Conservation (phyloP, 2,329 filamentous ascomycete genomes). For the Westerdykella ornata region DNA sequence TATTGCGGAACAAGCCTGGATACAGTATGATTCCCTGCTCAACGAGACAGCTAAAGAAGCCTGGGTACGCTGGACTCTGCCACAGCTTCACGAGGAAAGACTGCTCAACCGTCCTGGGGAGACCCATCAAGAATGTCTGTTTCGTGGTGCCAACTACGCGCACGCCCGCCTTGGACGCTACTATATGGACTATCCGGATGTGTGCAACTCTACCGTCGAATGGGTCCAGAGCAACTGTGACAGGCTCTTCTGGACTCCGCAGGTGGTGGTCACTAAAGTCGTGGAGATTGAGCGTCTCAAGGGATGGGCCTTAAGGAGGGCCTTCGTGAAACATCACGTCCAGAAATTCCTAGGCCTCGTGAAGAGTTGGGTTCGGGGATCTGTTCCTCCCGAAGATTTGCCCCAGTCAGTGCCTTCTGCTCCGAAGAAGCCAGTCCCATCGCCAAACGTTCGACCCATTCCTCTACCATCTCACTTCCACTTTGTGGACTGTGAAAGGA, state of each 20-base stretch:
- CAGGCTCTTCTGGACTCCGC: slow-evolving; percentile 16
- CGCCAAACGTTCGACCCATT: neutral
- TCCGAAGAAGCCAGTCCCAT: neutral
- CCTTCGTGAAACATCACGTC: neutral
- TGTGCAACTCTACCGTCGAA: slow-evolving; percentile 13
- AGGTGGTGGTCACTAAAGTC: slow-evolving; percentile 4
- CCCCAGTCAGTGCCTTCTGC: too few relatives aligned
- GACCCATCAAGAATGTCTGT: slow-evolving; percentile 21
- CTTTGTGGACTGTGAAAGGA: slow-evolving; percentile 3
- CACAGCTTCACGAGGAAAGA: neutral
- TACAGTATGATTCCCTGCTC: neutral
- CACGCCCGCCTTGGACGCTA: slow-evolving; percentile 5
- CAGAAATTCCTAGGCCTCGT: slow-evolving; percentile 1
- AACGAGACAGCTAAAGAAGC: neutral
- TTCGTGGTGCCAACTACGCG: slow-evolving; percentile 13
- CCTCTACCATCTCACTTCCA: slow-evolving; percentile 11
- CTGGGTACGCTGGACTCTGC: neutral
- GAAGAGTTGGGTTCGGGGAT: neutral
- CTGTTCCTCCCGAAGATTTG: too few relatives aligned
- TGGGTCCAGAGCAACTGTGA: slow-evolving; percentile 21
- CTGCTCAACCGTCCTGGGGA: slow-evolving; percentile 6
- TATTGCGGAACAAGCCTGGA: neutral
- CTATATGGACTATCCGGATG: slow-evolving; percentile 10
- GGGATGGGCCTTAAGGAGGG: slow-evolving; percentile 2
- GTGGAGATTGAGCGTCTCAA: slow-evolving; percentile 1